Evolutionary conservation across 805 yeast genomes (phyloP).

Genomic region (Hanseniaspora singularis): DNA sequence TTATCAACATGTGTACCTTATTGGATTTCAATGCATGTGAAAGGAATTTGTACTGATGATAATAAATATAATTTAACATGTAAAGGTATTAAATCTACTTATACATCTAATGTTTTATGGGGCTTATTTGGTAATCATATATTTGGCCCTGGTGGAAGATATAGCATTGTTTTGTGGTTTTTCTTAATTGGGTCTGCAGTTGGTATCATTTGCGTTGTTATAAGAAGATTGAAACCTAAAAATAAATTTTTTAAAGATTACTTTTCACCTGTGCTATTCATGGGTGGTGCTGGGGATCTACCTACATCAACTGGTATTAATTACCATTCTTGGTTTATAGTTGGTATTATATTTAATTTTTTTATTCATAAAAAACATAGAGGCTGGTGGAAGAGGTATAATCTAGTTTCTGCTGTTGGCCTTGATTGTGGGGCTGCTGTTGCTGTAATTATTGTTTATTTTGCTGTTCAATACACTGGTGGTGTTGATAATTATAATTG

Average conservation of each 20-base stretch:
- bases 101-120: slow-evolving; percentile 50
- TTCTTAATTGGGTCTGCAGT: slow-evolving; percentile 45
- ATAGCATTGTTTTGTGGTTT: slow-evolving; percentile 45
- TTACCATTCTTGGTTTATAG: slow-evolving; percentile 42
- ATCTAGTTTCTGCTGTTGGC: slow-evolving; percentile 54
- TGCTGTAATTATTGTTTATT: slow-evolving; percentile 46
- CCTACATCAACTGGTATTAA: slow-evolving; percentile 64
- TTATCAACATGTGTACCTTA: slow-evolving; percentile 35
- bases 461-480: slow-evolving; percentile 36
- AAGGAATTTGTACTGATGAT: slow-evolving; percentile 33
- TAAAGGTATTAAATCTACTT: slow-evolving; percentile 36
- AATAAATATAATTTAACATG: slow-evolving; percentile 40
- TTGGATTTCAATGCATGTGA: slow-evolving; percentile 32
- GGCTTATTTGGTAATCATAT: slow-evolving; percentile 53
- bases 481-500: slow-evolving; percentile 33
- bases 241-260: slow-evolving; percentile 29
- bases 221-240: slow-evolving; percentile 31
- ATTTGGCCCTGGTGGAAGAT: slow-evolving; percentile 38
- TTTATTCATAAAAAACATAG: slow-evolving; percentile 43
- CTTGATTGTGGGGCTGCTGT: slow-evolving; percentile 57
- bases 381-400: slow-evolving; percentile 69
- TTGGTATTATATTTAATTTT: slow-evolving; percentile 48
- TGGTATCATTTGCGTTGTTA: slow-evolving; percentile 33
- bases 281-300: slow-evolving; percentile 40
- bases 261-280: slow-evolving; percentile 54